Conservation (phyloP, 2,329 filamentous ascomycete genomes). For the Trichoderma lentiforme region DNA sequence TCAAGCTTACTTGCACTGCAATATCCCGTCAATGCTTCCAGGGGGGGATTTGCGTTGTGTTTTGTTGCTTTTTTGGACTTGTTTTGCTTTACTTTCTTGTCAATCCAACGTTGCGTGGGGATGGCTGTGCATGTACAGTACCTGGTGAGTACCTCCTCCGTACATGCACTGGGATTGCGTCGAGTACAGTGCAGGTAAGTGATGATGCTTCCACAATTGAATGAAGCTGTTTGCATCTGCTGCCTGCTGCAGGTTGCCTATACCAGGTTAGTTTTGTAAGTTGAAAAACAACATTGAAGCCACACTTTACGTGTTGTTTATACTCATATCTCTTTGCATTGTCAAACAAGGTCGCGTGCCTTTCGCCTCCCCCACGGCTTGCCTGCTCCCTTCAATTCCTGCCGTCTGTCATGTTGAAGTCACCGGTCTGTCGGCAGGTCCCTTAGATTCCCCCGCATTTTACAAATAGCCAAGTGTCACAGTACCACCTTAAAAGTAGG, state of each 20-base stretch:
- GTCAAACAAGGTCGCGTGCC: background rate
- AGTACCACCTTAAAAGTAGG: background rate
- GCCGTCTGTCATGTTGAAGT: background rate
- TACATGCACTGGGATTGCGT: background rate
- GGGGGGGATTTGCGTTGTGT: background rate
- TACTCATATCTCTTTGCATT: background rate
- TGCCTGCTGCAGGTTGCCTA: background rate
- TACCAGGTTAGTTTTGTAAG: background rate
- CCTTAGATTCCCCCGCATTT: conserved; percentile 20
- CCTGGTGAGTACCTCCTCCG: background rate
- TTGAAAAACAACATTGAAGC: background rate
- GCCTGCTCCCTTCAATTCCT: background rate
- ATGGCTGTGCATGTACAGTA: background rate
- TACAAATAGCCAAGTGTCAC: background rate
- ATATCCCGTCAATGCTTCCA: background rate
- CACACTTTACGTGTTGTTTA: too few relatives aligned
- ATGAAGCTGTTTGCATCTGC: background rate
- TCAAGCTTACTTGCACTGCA: conserved; percentile 16
- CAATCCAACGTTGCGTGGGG: background rate
- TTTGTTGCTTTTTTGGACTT: background rate
- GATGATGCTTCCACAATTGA: background rate
- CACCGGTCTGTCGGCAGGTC: conserved; percentile 14
- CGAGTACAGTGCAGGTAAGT: background rate
- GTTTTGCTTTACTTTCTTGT: background rate
- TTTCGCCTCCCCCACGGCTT: background rate